A percentile compares a stretch with the other conserved stretches of the same genome.
phyloP scores from a whole-genome alignment of 768 basidiomycete species.

The Neoboletus brunneissimus region DNA sequence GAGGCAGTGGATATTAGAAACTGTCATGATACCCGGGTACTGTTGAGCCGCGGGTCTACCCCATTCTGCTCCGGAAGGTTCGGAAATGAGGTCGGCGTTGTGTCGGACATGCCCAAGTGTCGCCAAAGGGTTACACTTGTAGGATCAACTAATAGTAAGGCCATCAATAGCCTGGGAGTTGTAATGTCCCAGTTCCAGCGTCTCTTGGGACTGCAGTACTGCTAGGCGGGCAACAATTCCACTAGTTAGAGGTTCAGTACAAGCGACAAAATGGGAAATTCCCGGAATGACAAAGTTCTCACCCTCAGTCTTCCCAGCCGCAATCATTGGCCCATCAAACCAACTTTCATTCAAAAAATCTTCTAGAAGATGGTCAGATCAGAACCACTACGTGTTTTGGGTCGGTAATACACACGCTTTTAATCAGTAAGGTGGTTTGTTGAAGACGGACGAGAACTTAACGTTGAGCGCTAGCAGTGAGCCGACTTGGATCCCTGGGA shows the following conservation, averaged over 20 bases:
- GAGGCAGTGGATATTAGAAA: not conserved
- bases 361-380: not conserved
- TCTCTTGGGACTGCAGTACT: too few species aligned
- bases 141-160: not conserved
- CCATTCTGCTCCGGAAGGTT: not conserved
- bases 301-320: not conserved
- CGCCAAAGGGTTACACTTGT: not conserved
- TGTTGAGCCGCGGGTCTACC: too few species aligned
- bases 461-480: not conserved
- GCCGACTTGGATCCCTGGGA: not conserved
- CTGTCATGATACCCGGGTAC: not conserved
- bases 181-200: not conserved
- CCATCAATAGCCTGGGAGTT: not conserved
- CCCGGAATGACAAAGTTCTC: too few species aligned
- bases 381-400: not conserved
- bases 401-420: not conserved
- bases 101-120: not conserved
- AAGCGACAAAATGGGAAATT: not conserved
- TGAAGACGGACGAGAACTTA: not conserved
- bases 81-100: not conserved
- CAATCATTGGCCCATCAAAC: not conserved
- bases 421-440: not conserved
- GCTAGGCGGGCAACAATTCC: too few species aligned
- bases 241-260: too few species aligned
- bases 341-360: not conserved